Conservation (phyloP, 805 yeast genomes). For the Barnettozyma botsteinii region DNA sequence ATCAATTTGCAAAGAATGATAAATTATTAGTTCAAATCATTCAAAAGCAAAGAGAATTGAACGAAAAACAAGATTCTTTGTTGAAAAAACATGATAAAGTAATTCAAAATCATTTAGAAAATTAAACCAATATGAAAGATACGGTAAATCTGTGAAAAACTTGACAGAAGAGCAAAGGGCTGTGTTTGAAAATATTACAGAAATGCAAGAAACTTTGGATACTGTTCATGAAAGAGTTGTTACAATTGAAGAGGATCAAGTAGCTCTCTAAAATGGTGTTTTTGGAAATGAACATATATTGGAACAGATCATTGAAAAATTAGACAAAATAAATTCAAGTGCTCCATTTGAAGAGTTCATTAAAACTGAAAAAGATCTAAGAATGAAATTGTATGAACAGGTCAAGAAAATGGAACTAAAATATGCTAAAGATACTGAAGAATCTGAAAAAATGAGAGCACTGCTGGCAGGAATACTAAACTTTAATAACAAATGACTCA, state of each 20-base stretch:
- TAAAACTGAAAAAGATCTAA: background rate
- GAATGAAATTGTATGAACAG: background rate
- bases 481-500: background rate
- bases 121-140: background rate
- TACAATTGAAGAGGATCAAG: too few species aligned
- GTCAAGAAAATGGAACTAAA: background rate
- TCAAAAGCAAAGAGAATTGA: conserved; percentile 1
- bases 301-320: too few species aligned
- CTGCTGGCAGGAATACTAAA: background rate
- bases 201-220: too few species aligned
- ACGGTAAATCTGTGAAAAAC: background rate
- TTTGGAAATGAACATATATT: too few species aligned
- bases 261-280: too few species aligned
- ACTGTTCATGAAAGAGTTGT: too few species aligned
- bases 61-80: conserved; percentile 1
- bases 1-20: background rate
- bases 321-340: too few species aligned
- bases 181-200: too few species aligned
- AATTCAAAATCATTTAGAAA: background rate
- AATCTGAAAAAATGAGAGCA: background rate
- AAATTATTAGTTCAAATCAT: background rate
- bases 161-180: too few species aligned
- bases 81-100: background rate
- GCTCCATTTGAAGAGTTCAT: background rate
- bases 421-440: background rate